These are phyloP conservation scores for Tulasnella sp. DNA, from an alignment of 768 basidiomycete species.

Conservation along the genomic window DNA sequence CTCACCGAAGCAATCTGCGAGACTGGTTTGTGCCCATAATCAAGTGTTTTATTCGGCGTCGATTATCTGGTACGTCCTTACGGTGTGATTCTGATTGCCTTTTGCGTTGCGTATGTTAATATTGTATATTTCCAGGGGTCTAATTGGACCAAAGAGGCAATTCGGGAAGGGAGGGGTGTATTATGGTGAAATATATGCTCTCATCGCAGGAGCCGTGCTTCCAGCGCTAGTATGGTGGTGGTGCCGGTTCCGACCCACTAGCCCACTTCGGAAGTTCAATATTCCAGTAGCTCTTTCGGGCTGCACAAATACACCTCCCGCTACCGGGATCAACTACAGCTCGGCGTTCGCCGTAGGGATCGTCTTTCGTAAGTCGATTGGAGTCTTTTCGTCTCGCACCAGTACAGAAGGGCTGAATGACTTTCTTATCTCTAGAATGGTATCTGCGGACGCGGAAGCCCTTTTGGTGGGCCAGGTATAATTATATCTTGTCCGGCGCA, in stretches of 20 bases:
- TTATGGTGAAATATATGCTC: slow-evolving; percentile 41
- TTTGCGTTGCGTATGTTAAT: too few species aligned
- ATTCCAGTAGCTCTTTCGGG: slow-evolving; percentile 44
- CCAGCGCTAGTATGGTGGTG: slow-evolving; percentile 43
- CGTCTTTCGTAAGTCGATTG: slow-evolving; percentile 41
- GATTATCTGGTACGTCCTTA: slow-evolving; percentile 41
- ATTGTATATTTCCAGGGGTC: slow-evolving; percentile 36
- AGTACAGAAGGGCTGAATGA: neutral
- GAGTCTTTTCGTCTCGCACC: neutral
- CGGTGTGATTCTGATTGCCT: too few species aligned
- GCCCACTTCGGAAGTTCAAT: slow-evolving; percentile 30
- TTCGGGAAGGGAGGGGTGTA: slow-evolving; percentile 42
- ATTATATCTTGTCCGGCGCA: slow-evolving; percentile 45
- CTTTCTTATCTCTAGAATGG: slow-evolving; percentile 36
- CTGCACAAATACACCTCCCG: slow-evolving; percentile 42
- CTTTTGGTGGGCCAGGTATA: slow-evolving; percentile 51
- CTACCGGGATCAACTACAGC: slow-evolving; percentile 46
- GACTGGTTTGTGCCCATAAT: slow-evolving; percentile 41
- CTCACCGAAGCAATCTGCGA: slow-evolving; percentile 32
- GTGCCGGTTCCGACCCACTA: slow-evolving; percentile 35
- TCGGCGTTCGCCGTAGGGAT: slow-evolving; percentile 43
- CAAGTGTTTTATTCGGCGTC: slow-evolving; percentile 41
- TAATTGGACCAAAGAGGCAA: slow-evolving; percentile 44
- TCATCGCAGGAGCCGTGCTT: slow-evolving; percentile 40
- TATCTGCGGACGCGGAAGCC: slow-evolving; percentile 41